phyloP scores from a whole-genome alignment of 352 stramenopile species.

The Phytophthora lateralis region DNA sequence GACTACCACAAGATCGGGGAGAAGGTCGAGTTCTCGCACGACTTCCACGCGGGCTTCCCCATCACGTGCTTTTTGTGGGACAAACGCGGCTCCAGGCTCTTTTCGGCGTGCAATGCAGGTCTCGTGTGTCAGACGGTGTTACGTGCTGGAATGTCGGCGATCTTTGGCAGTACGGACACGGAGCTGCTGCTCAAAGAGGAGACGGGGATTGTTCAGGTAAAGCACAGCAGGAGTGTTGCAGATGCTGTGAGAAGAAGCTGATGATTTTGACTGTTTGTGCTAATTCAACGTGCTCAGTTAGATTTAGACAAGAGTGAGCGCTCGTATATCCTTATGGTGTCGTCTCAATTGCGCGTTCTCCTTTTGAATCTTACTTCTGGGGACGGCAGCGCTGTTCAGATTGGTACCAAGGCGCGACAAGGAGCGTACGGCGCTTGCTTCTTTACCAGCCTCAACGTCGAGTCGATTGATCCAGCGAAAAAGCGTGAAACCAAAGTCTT shows the following conservation, averaged over 20 bases:
- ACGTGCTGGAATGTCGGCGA: constrained; percentile 78
- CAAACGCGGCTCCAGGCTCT: constrained; percentile 65
- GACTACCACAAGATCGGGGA: constrained; percentile 90
- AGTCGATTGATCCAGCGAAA: constrained; percentile 64
- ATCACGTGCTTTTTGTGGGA: constrained; percentile 88
- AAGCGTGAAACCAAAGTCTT: constrained; percentile 78
- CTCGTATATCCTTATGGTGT: constrained; percentile 81
- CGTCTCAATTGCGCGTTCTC: constrained; percentile 80
- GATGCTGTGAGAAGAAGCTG: neutral
- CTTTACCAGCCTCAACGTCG: constrained; percentile 62
- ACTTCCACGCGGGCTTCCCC: constrained; percentile 82
- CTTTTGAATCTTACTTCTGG: constrained; percentile 76
- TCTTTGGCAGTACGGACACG: constrained; percentile 84
- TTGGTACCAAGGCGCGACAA: constrained; percentile 83
- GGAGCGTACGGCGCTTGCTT: constrained; percentile 86
- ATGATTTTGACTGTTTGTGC: neutral
- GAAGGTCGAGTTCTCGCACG: constrained; percentile 88
- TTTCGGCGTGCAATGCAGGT: constrained; percentile 80
- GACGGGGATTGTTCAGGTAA: constrained; percentile 81
- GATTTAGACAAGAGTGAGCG: constrained; percentile 60
- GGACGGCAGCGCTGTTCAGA: constrained; percentile 77
- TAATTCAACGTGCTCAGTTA: constrained; percentile 41
- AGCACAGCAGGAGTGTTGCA: neutral
- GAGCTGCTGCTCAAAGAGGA: constrained; percentile 88
- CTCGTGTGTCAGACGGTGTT: constrained; percentile 82